Percentiles rank a stretch among this genome's conserved stretches.
These are phyloP conservation scores for Fraxinus excelsior DNA, from an alignment of 257 asterid genomes.

Conservation along the genomic window DNA sequence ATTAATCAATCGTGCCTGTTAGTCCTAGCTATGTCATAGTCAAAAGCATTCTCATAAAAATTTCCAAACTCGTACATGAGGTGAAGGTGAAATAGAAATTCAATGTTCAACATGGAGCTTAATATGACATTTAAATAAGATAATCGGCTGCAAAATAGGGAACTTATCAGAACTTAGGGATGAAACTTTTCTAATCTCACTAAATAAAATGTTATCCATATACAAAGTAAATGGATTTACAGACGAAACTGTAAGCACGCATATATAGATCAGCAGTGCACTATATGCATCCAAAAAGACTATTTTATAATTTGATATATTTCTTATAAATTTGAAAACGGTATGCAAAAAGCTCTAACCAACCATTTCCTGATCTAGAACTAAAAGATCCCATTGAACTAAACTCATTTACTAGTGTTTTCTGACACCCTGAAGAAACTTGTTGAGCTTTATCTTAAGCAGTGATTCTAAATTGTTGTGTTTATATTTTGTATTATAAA, in stretches of 20 bases:
- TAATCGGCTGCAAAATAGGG: neutral
- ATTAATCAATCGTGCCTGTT: too few relatives aligned
- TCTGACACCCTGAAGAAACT: slow-evolving; percentile 81
- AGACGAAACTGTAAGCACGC: neutral
- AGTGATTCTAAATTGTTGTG: slow-evolving; percentile 12
- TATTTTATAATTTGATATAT: too few relatives aligned
- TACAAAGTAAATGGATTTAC: neutral
- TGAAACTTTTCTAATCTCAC: neutral
- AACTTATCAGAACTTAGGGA: neutral
- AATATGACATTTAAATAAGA: neutral
- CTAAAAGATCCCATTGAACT: too few relatives aligned
- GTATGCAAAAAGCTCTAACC: too few relatives aligned
- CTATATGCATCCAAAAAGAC: neutral
- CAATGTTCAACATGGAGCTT: neutral
- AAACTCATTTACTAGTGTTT: too few relatives aligned
- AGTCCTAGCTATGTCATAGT: too few relatives aligned
- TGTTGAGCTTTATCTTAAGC: slow-evolving; percentile 78
- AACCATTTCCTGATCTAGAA: too few relatives aligned
- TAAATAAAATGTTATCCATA: neutral
- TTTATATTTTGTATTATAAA: neutral
- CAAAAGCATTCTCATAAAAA: too few relatives aligned
- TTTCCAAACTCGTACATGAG: neutral
- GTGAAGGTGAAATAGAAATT: neutral
- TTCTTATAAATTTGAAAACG: too few relatives aligned
- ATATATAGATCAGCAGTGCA: neutral